These are phyloP conservation scores for Eucalyptus caleyi DNA, from an alignment of 345 rosid species.

Conservation along the genomic window DNA sequence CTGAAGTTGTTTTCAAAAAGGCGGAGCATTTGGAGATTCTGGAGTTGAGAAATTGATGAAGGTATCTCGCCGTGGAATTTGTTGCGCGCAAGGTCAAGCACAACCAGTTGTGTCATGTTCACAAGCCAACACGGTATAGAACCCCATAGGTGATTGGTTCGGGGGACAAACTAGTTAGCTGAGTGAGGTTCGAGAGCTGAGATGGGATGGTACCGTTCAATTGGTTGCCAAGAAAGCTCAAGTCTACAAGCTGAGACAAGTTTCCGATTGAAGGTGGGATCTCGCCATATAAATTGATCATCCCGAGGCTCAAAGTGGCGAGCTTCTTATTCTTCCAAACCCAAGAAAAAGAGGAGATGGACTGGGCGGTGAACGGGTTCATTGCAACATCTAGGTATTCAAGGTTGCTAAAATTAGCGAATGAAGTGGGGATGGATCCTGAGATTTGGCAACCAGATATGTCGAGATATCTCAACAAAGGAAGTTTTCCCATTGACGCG, in stretches of 20 bases:
- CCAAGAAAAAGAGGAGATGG: no score
- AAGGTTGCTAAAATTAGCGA: constrained; percentile 2
- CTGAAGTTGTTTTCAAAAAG: neutral
- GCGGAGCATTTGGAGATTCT: neutral
- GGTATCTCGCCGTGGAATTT: no score
- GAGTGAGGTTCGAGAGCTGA: neutral
- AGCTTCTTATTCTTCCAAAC: no score
- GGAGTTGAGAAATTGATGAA: neutral
- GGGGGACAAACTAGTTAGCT: neutral
- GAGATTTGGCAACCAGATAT: neutral
- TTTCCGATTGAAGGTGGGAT: neutral
- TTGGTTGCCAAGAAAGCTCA: neutral
- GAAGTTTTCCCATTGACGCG: neutral
- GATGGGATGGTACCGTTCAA: neutral
- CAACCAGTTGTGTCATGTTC: no score
- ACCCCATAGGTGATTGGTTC: neutral
- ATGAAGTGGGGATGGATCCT: neutral
- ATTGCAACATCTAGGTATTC: neutral
- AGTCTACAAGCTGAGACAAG: neutral
- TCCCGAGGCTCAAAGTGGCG: neutral
- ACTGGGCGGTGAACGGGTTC: neutral
- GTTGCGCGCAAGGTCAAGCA: no score
- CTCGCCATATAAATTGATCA: neutral
- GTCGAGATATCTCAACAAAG: neutral
- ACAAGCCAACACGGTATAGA: no score